Conservation (phyloP, 2,329 filamentous ascomycete species). For the Westerdykella aurantiaca region DNA sequence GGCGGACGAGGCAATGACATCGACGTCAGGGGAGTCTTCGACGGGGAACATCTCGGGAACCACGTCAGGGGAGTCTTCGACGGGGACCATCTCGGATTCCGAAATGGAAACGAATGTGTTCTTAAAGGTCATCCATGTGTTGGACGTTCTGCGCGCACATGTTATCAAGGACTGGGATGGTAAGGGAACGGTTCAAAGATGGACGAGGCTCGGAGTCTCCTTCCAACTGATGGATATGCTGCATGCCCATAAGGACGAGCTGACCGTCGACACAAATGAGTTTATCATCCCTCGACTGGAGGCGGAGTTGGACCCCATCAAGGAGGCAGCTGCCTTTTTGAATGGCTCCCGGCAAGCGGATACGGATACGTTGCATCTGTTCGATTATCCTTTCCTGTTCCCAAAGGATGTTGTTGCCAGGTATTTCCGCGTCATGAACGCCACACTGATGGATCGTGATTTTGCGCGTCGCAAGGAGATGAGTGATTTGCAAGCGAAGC, state of each 20-base stretch:
- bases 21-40: too few species aligned
- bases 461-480: constrained; percentile 51
- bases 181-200: constrained; percentile 60
- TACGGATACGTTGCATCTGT: constrained; percentile 62
- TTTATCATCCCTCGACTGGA: constrained; percentile 73
- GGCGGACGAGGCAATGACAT: too few species aligned
- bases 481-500: constrained; percentile 21
- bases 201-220: constrained; percentile 69
- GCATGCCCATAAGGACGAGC: constrained; percentile 29
- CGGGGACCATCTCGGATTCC: too few species aligned
- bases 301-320: constrained; percentile 67
- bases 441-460: constrained; percentile 74
- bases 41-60: too few species aligned
- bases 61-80: too few species aligned
- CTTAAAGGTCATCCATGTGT: too few species aligned
- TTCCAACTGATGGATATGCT: constrained; percentile 67
- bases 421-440: constrained; percentile 85
- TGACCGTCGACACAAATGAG: constrained; percentile 54
- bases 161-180: constrained; percentile 79
- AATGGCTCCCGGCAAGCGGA: constrained; percentile 54
- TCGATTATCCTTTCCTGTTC: constrained; percentile 79
- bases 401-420: constrained; percentile 64
- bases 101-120: too few species aligned
- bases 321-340: constrained; percentile 63
- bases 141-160: too few species aligned